Evolutionary conservation across 257 asterid species (phyloP), one percentile per base, ranked within the genome.

Genomic region (Primulina huaijiensis): DNA sequence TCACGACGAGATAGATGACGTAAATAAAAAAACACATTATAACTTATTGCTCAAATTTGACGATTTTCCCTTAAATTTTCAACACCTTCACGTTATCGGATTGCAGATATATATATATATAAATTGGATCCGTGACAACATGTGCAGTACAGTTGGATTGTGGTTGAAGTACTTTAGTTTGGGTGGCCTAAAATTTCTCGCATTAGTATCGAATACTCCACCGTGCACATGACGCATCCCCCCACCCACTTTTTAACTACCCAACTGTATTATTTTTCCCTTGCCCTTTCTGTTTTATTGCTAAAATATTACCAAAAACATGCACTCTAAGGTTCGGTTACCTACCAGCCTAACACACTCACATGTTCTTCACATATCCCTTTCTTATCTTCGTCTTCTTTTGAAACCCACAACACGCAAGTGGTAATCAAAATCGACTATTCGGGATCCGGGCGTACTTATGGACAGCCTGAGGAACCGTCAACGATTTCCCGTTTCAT

Each of bases 341-440:
- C 57, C 57, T 64, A 37, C 68, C 68, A 64, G 56, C 68, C 68
- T 34, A 64, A 64, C 56, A 37, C 21, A 12, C 7, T 37, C 68
- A 37, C 68, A 20, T 64, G 68, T 37, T 29, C 31, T 37, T 35
- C 10, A 37, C 4, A 50, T 16, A 37, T 10, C 55, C 46, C 33
- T 64, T 38, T 40, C 50, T 9, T 4, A 43, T 43, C 19, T 38
- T 35, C 30, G 5, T 31, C 21, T 38, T 43, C 11, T 3, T 12
- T 43, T 11, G 1, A 14, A 43, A 0, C 55, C 55, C 19, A 4
- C 1, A 12, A 43, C 11, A 1, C 9, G 5, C 0, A 40, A 11
- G 52, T 40, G 52, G 52, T 12, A 0, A 11, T 40, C 6, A 40
- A 40, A 10, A 40, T 40, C 3, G n/a, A 40, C 52, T 40, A 10